Conservation (phyloP, 306 rosid genomes). For the Lithocarpus polystachyus region DNA sequence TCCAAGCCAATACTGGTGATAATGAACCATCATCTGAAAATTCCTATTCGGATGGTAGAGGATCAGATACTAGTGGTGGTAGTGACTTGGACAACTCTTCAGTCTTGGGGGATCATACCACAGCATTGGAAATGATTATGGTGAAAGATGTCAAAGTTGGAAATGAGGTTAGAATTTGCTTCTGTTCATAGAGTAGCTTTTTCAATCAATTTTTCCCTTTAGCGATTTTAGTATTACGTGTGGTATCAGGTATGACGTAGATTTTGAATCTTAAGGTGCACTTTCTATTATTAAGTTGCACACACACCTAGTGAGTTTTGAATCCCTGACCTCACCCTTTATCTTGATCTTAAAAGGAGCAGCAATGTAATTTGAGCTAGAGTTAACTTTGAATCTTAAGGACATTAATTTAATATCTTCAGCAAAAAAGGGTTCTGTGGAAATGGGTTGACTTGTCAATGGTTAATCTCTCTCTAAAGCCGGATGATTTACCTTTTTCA, state of each 20-base stretch:
- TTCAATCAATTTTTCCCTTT: not conserved
- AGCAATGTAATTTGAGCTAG: too few relatives aligned
- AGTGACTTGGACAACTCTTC: conserved; percentile 32
- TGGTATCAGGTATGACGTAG: not conserved
- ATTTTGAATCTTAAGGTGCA: not conserved
- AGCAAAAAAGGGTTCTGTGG: not conserved
- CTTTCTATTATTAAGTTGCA: too few relatives aligned
- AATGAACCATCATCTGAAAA: conserved; percentile 25
- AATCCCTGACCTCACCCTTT: too few relatives aligned
- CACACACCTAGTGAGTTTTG: too few relatives aligned
- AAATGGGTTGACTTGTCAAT: not conserved
- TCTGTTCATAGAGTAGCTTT: not conserved
- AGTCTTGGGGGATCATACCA: conserved; percentile 31
- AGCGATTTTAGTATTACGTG: not conserved
- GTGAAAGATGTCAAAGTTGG: conserved; percentile 74
- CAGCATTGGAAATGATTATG: conserved; percentile 75
- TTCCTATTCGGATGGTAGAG: conserved; percentile 27
- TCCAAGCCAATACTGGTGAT: conserved; percentile 11
- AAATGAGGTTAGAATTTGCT: conserved; percentile 52
- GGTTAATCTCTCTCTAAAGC: not conserved
- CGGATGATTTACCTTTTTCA: not conserved
- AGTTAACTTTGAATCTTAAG: too few relatives aligned
- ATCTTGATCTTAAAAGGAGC: too few relatives aligned
- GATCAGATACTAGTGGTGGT: conserved; percentile 7
- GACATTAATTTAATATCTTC: not conserved